Percentiles rank a stretch among this genome's conserved stretches.
Evolutionary conservation across 768 basidiomycete species (phyloP).

Genomic region (Lactifluus echinatus): DNA sequence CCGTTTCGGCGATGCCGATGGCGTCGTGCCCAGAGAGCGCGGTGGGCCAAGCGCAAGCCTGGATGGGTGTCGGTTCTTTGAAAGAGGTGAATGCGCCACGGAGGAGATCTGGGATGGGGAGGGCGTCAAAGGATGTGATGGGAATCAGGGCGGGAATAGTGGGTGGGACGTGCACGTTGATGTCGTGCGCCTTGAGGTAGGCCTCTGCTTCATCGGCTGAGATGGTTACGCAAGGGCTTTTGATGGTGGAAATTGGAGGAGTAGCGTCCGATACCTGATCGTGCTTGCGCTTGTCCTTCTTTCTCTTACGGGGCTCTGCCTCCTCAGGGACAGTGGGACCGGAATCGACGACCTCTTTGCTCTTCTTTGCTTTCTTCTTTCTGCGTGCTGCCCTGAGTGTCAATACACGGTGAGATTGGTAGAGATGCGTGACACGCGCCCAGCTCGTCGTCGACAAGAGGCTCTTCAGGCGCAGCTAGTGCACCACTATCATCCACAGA

Average conservation of each 20-base stretch:
- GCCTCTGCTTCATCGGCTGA: conserved; percentile 17
- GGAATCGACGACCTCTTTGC: conserved; percentile 8
- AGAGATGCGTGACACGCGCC: background rate
- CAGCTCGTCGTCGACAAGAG: background rate
- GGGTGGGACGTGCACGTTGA: conserved; percentile 57
- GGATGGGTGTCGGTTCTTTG: conserved; percentile 88
- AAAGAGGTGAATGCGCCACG: conserved; percentile 59
- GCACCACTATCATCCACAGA: background rate
- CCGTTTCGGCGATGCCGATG: conserved; percentile 95
- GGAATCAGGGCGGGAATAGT: conserved; percentile 46
- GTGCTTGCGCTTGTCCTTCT: conserved; percentile 31
- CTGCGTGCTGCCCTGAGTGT: background rate
- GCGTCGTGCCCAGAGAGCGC: conserved; percentile 77
- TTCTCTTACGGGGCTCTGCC: conserved; percentile 17
- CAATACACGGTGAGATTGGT: background rate
- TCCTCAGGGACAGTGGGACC: background rate
- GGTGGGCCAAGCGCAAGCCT: conserved; percentile 91
- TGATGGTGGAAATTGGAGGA: conserved; percentile 9
- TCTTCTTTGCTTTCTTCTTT: conserved; percentile 24
- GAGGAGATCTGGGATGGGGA: conserved; percentile 58
- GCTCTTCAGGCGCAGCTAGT: background rate
- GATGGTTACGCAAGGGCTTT: conserved; percentile 17
- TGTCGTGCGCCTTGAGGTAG: conserved; percentile 63
- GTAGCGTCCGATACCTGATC: conserved; percentile 24
- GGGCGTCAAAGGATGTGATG: conserved; percentile 63